Evolutionary conservation across 2,329 filamentous ascomycete species (phyloP), one percentile per base, ranked within the genome.

Genomic region (Aureobasidium sp.): DNA sequence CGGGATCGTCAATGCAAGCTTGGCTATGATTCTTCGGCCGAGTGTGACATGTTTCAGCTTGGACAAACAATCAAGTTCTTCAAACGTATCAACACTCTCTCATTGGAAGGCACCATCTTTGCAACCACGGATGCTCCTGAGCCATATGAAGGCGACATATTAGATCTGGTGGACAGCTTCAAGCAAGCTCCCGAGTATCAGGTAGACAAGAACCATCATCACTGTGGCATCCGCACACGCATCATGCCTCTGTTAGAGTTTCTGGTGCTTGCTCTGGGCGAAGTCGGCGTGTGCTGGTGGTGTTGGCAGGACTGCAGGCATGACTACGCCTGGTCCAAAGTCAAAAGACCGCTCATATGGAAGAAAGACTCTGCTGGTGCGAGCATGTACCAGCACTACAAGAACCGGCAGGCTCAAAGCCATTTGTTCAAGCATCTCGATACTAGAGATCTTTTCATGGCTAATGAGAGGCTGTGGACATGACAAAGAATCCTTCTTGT

Each of bases 21-120:
- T 0, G 88, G 88, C 58, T 91, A 91, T 72, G 87, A 90, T 69
- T 86, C 84, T 2, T 88, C 85, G 64, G 74, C 82, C 1, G 84
- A 87, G 46, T 91, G 89, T 72, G 89, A 92, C 74, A 86, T 85
- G 1, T 92, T 88, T 69, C 89, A 92, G 73, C 81, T 92, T 0
- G 89, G 88, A 26, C 87, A 91, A 74, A 89, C 89, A 80, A 75
- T 90, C 65, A 85, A 85, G 66, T 91, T 91, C 73, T 82, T 91
- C 39, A 75, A 79, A 15, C 80, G 80, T 66, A 84, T 84, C 66
- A 79, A 82, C 32, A 82, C 89, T 0, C 69, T 90, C 4, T 82
- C 80, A 41, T 74, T 90, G 1, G 73, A 76, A 63, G 74, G 77
- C 29, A 75, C 72, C 26, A 74, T 81, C 15, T 74, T 68, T 9